Evolutionary conservation across 805 yeast species (phyloP), one percentile per base, ranked within the genome.

Genomic region (Saccharomycopsis javanensis): DNA sequence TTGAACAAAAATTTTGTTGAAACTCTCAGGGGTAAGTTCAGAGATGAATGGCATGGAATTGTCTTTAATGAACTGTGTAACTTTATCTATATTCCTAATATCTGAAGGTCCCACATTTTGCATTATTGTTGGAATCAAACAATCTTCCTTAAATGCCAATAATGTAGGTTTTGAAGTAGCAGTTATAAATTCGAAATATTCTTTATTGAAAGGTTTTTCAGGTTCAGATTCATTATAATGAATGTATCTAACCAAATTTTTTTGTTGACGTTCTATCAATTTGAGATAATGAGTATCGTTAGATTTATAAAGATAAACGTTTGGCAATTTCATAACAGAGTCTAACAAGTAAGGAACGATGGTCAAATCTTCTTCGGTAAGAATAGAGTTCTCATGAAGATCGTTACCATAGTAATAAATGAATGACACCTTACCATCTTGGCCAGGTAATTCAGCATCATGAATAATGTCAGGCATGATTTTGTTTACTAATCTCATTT

Each of bases 101-200:
- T 85, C 88, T 53, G 80, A 80, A 5, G 88, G 79, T 0, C 83
- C 82, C 68, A 79, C 81, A 57, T 80, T 81, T 62, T 79, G 86
- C 61, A 68, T 83, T 4, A 83, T 76, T 4, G 72, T 70, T 0
- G 87, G 76, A 33, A 78, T 64, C 56, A 79, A 65, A 13, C 81
- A 71, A 55, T 79, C 77, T 55, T 85, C 85, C 62, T 79, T 83
- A 67, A 83, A 78, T 23, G 84, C 71, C 31, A 82, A 69, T 18
- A 86, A 63, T 15, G 87, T 81, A 1, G 95, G 95, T 35, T 73
- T 72, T 6, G 83, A 74, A 0, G 89, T 75, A 27, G 82, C 66
- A 1, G 84, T 73, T 28, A 80, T 77, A 25, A 85, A 72, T 16
- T 74, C 67, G 60, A 73, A 74, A 71, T 78, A 67, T 18, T 75